phyloP scores from a whole-genome alignment of 805 yeast species.

The Saccharomycopsis microspora region DNA sequence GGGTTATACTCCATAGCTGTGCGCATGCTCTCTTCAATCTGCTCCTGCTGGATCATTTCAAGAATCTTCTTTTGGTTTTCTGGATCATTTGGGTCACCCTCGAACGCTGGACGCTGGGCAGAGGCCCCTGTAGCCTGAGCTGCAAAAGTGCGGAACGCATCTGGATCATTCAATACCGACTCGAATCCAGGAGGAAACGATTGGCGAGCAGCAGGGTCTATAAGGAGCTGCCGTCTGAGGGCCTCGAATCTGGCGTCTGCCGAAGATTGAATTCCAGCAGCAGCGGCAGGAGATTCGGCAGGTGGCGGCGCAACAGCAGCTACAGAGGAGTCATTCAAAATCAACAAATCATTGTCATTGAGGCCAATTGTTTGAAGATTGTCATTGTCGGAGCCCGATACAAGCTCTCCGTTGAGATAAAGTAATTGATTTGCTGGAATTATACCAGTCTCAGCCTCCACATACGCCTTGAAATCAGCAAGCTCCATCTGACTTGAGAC shows the following conservation, averaged over 20 bases:
- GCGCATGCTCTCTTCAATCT: constrained; percentile 68
- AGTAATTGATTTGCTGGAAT: constrained; percentile 36
- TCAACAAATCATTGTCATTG: constrained; percentile 47
- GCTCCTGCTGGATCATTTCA: constrained; percentile 58
- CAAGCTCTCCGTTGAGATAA: constrained; percentile 31
- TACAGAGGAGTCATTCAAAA: constrained; percentile 17
- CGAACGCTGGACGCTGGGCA: constrained; percentile 23
- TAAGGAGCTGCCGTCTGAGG: constrained; percentile 36
- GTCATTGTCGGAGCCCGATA: constrained; percentile 22
- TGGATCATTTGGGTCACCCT: constrained; percentile 60
- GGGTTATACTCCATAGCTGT: constrained; percentile 83
- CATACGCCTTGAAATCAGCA: constrained; percentile 58
- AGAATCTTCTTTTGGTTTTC: constrained; percentile 53
- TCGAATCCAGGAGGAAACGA: constrained; percentile 21
- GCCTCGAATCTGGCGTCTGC: constrained; percentile 31
- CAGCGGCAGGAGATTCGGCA: not conserved
- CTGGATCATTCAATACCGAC: not conserved
- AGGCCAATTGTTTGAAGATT: constrained; percentile 38
- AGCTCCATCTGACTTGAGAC: constrained; percentile 53
- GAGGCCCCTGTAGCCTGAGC: not conserved
- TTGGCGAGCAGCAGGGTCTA: constrained; percentile 28
- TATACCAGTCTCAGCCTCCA: constrained; percentile 59
- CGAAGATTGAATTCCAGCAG: not conserved
- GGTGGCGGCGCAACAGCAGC: not conserved
- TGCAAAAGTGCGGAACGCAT: not conserved